Evolutionary conservation across 495 filamentous ascomycete species (phyloP), one percentile per base, ranked within the genome.

Genomic region (Aspergillus homomorphus): DNA sequence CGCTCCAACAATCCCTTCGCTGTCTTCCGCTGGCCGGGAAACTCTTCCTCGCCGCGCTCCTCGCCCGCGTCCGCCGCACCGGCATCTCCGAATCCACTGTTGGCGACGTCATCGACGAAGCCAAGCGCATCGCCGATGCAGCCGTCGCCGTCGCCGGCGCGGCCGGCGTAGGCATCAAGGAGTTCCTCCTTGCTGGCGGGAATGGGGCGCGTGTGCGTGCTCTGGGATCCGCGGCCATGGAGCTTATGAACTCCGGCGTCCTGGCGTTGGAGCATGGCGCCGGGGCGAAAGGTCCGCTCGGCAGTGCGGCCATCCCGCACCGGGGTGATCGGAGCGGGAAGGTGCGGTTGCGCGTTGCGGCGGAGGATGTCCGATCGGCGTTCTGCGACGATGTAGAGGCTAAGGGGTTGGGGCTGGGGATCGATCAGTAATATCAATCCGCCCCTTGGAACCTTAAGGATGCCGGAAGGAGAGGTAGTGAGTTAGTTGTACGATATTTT

Each of bases 81-180:
- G 95, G 95, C 2, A 78, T 97, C 46, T 86, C 85, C 12, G 94
- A 98, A 74, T 91, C 89, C 44, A 84, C 90, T 0, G 82, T 96
- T 57, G 88, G 90, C n/a, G 94, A 98, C 56, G 87, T 97, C 18
- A 74, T 96, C 24, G 92, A 96, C 54, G 95, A 98, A 72, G 89
- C 92, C 62, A 87, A 87, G 66, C 82, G 87, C 21, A 84, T 96
- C 70, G 84, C 87, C 23, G 77, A 79, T 54, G 75, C 73, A 10
- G 74, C 76, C 1, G 80, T 84, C 4, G 79, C 77, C 2, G 68
- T 77, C 19, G 73, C 77, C 6, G 74, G 75, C 20, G 67, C 67
- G 3, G 75, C 77, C 7, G 75, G 74, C 14, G 64, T 64, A 0
- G 69, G 68, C 6, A 69, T 80, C 18, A 76, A 72, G 21, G 74